These are phyloP conservation scores for Crithidia fasciculata DNA, from an alignment of 208 protist species.

Conservation along the genomic window DNA sequence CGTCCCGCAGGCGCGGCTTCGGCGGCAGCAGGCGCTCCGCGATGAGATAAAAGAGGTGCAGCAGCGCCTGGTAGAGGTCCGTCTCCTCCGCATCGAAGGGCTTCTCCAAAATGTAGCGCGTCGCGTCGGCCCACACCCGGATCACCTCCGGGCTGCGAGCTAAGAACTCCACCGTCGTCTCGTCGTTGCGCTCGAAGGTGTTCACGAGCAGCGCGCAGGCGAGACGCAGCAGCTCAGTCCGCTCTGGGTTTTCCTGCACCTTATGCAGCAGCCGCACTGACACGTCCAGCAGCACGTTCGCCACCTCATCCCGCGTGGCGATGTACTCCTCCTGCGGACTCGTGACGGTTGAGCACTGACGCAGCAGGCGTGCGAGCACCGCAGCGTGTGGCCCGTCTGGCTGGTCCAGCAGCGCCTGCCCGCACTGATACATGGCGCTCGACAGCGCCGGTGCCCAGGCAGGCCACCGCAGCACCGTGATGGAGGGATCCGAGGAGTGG, in stretches of 20 bases:
- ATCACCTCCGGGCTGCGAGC: slow-evolving; percentile 43
- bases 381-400: slow-evolving; percentile 38
- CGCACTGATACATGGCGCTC: slow-evolving; percentile 52
- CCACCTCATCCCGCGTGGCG: slow-evolving; percentile 40
- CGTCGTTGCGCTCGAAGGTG: slow-evolving; percentile 77
- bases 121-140: slow-evolving; percentile 52
- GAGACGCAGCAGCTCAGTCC: slow-evolving; percentile 58
- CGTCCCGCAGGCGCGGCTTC: slow-evolving; percentile 12
- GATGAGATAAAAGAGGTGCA: slow-evolving; percentile 81
- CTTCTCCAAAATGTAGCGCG: slow-evolving; percentile 44
- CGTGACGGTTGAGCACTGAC: slow-evolving; percentile 59
- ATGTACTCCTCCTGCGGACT: slow-evolving; percentile 61
- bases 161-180: slow-evolving; percentile 50
- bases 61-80: slow-evolving; percentile 74
- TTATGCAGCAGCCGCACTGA: slow-evolving; percentile 46
- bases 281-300: slow-evolving; percentile 48
- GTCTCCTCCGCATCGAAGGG: slow-evolving; percentile 69
- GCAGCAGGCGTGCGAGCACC: slow-evolving; percentile 55
- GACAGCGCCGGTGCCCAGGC: slow-evolving; percentile 62
- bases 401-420: slow-evolving; percentile 42
- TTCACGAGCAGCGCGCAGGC: slow-evolving; percentile 75
- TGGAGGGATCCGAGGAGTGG: slow-evolving; percentile 51
- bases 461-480: slow-evolving; percentile 59
- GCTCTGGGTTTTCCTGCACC: slow-evolving; percentile 30
- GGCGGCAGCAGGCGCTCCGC: slow-evolving; percentile 65